phyloP scores from a whole-genome alignment of 2,329 filamentous ascomycete species.

The Aspergillus sp. region DNA sequence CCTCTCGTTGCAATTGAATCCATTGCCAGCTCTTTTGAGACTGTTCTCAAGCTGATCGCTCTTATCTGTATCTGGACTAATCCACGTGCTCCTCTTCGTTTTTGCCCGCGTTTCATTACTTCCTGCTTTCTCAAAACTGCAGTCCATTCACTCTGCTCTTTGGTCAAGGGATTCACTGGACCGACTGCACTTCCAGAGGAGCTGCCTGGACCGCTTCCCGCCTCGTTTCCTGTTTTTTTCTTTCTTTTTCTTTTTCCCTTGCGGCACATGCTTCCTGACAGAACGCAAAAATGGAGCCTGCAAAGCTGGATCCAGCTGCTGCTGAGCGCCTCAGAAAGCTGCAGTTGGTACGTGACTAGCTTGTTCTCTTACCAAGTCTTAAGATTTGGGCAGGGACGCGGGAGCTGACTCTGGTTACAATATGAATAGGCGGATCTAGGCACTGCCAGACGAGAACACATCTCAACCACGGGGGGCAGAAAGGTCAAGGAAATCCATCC shows the following conservation, averaged over 20 bases:
- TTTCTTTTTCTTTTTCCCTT: not conserved
- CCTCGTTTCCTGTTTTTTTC: not conserved
- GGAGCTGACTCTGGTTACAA: not conserved
- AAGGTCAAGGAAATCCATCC: slow-evolving; percentile 8
- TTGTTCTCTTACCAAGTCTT: not conserved
- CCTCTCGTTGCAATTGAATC: too few relatives aligned
- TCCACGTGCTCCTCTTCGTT: too few relatives aligned
- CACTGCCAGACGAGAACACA: slow-evolving; percentile 27
- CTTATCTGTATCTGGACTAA: too few relatives aligned
- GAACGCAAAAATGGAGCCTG: slow-evolving; percentile 4
- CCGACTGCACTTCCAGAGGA: not conserved
- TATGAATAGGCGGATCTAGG: slow-evolving; percentile 31
- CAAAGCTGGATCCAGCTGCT: slow-evolving; percentile 3
- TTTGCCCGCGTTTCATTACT: too few relatives aligned
- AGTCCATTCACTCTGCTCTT: too few relatives aligned
- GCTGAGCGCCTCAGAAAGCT: slow-evolving; percentile 18
- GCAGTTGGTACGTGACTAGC: slow-evolving; percentile 21
- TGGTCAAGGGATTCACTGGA: too few relatives aligned
- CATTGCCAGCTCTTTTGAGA: too few relatives aligned
- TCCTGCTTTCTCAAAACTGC: too few relatives aligned
- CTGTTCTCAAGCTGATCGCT: too few relatives aligned
- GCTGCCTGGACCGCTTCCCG: not conserved
- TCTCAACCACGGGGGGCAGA: slow-evolving; percentile 26
- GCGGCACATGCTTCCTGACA: not conserved
- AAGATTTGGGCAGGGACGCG: not conserved